A percentile compares a stretch with the other conserved stretches of the same genome.
Evolutionary conservation across 345 rosid species (phyloP).

Genomic region (Citrus medica): DNA sequence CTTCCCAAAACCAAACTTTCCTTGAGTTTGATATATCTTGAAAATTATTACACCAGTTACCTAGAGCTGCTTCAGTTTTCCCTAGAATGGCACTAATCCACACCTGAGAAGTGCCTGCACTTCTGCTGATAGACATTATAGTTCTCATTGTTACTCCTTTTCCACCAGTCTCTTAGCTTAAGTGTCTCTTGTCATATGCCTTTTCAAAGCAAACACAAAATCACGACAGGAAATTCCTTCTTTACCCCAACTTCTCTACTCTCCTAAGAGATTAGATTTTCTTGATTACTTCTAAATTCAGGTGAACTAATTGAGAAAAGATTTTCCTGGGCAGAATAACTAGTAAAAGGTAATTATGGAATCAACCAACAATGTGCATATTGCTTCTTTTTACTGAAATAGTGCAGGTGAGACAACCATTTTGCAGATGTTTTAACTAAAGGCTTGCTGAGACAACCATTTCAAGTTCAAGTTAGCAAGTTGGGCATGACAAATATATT

Average conservation of each 20-base stretch:
- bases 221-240: not conserved
- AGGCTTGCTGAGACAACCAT: too few relatives aligned
- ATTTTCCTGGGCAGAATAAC: not conserved
- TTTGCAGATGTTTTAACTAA: too few relatives aligned
- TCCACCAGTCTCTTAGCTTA: not conserved
- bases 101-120: not conserved
- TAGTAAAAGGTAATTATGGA: not conserved
- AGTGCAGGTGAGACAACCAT: not conserved
- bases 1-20: not conserved
- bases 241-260: not conserved
- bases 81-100: not conserved
- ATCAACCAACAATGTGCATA: not conserved
- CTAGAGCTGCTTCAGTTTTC: not conserved
- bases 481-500: too few relatives aligned
- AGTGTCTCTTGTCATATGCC: not conserved
- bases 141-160: not conserved
- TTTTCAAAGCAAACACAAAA: not conserved
- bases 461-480: too few relatives aligned
- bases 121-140: not conserved
- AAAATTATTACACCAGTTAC: not conserved
- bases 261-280: not conserved
- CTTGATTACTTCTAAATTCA: not conserved
- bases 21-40: not conserved
- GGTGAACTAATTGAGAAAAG: not conserved
- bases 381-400: not conserved